Base-by-base conservation (phyloP, 495 filamentous ascomycete species). In the Aspergillus cavernicola region DNA sequence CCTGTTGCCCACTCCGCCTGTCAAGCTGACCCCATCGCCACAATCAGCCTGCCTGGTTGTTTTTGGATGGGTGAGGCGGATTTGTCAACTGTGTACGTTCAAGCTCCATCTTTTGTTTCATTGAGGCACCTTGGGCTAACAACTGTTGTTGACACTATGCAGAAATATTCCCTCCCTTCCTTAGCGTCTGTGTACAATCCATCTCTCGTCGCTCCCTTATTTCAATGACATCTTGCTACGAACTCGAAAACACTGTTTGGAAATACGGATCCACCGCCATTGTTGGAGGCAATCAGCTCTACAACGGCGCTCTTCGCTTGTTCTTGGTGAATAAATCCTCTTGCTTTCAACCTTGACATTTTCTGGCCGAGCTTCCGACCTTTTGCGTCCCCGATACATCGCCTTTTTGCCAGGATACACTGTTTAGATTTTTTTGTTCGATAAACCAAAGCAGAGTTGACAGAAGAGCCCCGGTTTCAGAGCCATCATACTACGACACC, bases 51-150 rank as follows among this genome's bases (percentile, higher is more conserved):
- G 11, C 20, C 47, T 40, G 45, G 51, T 55, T 55, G 33, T 60
- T 46, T 50, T 51, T 59, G 45, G 46, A 59, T 57, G 56, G 62
- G 48, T 49, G 42, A 57, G 52, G 53, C 53, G 62, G 56, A 48
- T 53, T 57, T 46, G 50, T 52, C 55, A 55, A 52, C 51, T 60
- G 62, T 61, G 62, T 64, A 38, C 52, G 62, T 60, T 42, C 37
- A 24, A 20, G 28, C 44, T 46, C 42, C 42, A 33, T 53, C 46
- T 42, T 41, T 15, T 9, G 19, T 41, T 22, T 46, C 7, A 29
- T 41, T 29, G 6, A 20, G 39, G 43, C 42, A 24, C 22, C 31
- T 44, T 29, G 33, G 11, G 31, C 31, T 26, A 26, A 28, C 56
- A 53, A 58, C 36, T n/a, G 7, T 31, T 23, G 18, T 32, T 22